Percentiles rank a stretch among this genome's conserved stretches.
phyloP scores from a whole-genome alignment of 2,329 filamentous ascomycete species.

The Beauveria scarabaeidicola region DNA sequence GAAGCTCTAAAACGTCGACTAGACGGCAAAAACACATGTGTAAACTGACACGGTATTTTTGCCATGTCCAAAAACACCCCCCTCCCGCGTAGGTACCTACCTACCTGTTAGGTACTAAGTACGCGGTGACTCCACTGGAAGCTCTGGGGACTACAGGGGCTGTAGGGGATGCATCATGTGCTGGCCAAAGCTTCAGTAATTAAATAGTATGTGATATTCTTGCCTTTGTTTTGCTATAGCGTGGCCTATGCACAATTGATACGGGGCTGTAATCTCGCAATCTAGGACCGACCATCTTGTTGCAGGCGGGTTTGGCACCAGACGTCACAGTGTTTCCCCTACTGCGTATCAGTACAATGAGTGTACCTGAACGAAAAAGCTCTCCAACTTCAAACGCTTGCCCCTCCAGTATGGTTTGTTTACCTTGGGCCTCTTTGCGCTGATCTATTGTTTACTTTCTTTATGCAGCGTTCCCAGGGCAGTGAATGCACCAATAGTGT shows the following conservation, averaged over 20 bases:
- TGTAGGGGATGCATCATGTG: background rate
- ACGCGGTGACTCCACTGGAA: background rate
- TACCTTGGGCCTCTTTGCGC: background rate
- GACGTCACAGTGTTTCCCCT: background rate
- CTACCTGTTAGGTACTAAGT: too few relatives aligned
- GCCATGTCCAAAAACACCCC: too few relatives aligned
- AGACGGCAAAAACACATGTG: too few relatives aligned
- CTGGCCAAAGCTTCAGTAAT: background rate
- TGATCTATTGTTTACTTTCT: slow-evolving; percentile 5
- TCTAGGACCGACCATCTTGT: too few relatives aligned
- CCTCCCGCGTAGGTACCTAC: too few relatives aligned
- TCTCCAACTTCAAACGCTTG: background rate
- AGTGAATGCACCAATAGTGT: background rate
- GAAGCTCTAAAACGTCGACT: too few relatives aligned
- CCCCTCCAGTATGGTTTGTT: background rate
- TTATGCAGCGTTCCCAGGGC: background rate
- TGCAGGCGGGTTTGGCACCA: too few relatives aligned
- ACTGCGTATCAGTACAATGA: background rate
- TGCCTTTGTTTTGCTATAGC: background rate
- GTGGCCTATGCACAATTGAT: background rate
- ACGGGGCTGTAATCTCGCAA: too few relatives aligned
- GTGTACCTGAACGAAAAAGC: background rate
- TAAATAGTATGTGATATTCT: background rate
- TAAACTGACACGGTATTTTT: too few relatives aligned
- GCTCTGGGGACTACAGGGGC: background rate